Percentiles rank a stretch among this genome's conserved stretches.
Evolutionary conservation across 106 monocot genomes (phyloP).

Genomic region (Apostasia ramifera): DNA sequence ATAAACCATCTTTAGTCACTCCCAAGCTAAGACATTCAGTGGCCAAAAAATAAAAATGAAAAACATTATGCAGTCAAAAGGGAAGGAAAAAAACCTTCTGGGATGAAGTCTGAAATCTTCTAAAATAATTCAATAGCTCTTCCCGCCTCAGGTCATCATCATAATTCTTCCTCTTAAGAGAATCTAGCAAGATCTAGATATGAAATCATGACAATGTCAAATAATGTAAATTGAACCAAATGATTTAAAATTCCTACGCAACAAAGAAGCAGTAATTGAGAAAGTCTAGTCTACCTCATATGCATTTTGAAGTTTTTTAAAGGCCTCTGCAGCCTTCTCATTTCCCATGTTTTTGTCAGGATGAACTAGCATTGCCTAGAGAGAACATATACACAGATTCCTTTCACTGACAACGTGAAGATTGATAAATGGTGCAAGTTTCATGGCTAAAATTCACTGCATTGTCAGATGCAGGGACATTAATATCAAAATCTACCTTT

Average conservation of each 20-base stretch:
- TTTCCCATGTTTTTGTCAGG: constrained; percentile 98
- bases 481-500: constrained; percentile 42
- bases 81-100: constrained; percentile 40
- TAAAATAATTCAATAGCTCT: constrained; percentile 78
- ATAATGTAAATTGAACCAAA: neutral
- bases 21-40: no score
- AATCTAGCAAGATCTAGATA: constrained; percentile 84
- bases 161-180: constrained; percentile 84
- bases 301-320: constrained; percentile 99
- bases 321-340: constrained; percentile 92
- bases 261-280: neutral
- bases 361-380: constrained; percentile 94
- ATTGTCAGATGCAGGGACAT: neutral
- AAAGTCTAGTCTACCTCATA: constrained; percentile 58
- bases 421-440: neutral
- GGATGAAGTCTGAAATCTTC: constrained; percentile 65
- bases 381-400: constrained; percentile 8
- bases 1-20: no score
- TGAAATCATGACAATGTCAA: constrained; percentile 4
- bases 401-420: neutral
- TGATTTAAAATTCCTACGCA: neutral
- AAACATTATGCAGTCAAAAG: neutral
- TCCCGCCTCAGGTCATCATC: constrained; percentile 92
- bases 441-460: neutral
- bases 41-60: neutral